phyloP scores from a whole-genome alignment of 257 asterid genomes.

The Vinca minor region DNA sequence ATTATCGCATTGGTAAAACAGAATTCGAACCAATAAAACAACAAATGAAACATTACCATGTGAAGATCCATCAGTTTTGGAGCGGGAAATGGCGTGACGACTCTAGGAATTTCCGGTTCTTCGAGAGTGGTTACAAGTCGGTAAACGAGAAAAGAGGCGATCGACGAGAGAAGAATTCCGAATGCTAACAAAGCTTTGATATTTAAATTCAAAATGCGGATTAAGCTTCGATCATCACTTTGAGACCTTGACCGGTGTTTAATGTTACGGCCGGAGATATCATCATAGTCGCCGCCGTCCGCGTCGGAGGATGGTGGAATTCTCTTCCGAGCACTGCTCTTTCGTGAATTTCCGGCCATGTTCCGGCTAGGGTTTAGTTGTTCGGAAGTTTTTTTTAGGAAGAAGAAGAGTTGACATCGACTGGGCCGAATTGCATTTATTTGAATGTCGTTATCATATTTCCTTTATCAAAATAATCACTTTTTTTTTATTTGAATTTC shows the following conservation, averaged over 20 bases:
- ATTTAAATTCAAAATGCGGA: slow-evolving; percentile 26
- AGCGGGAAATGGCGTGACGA: slow-evolving; percentile 79
- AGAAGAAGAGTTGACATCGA: no score
- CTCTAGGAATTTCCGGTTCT: slow-evolving; percentile 50
- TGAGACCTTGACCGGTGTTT: slow-evolving; percentile 14
- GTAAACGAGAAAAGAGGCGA: slow-evolving; percentile 32
- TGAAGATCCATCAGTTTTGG: slow-evolving; percentile 93
- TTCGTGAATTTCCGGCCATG: slow-evolving; percentile 56
- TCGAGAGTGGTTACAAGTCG: slow-evolving; percentile 26
- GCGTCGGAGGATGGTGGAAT: slow-evolving; percentile 19
- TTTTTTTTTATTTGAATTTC: no score
- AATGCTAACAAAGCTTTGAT: slow-evolving; percentile 26
- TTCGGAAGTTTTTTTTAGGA: neutral
- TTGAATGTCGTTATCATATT: no score
- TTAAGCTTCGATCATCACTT: slow-evolving; percentile 16
- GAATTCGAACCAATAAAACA: neutral
- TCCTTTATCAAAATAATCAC: no score
- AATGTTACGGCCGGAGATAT: slow-evolving; percentile 15
- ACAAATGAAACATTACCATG: slow-evolving; percentile 37
- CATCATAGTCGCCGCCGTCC: no score
- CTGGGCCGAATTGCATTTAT: no score
- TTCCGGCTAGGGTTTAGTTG: slow-evolving; percentile 6
- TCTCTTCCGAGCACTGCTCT: slow-evolving; percentile 33
- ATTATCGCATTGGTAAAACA: neutral
- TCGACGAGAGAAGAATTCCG: slow-evolving; percentile 28